Evolutionary conservation across 371 early-diverging fungal genomes (phyloP).

Genomic region (Actinomortierella wolfii): DNA sequence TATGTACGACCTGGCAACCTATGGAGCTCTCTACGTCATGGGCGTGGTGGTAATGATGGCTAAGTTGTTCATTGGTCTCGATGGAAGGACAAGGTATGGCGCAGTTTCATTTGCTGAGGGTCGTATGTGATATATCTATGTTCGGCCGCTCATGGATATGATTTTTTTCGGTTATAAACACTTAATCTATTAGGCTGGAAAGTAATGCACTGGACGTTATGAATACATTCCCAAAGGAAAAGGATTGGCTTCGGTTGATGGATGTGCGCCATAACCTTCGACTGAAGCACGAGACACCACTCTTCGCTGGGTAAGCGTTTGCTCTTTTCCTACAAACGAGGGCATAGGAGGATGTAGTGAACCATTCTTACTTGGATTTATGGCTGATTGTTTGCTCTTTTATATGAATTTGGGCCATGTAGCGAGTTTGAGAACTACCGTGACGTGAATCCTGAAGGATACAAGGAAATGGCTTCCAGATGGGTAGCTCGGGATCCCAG

Average conservation of each 20-base stretch:
- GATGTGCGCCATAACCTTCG: conserved; percentile 18
- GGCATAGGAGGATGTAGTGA: not conserved
- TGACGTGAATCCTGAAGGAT: conserved; percentile 34
- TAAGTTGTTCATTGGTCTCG: conserved; percentile 31
- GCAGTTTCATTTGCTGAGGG: not conserved
- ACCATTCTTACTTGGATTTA: not conserved
- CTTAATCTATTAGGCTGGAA: conserved; percentile 1
- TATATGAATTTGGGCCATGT: not conserved
- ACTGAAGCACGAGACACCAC: conserved; percentile 13
- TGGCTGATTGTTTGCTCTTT: not conserved
- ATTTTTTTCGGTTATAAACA: not conserved
- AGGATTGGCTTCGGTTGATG: conserved; percentile 14
- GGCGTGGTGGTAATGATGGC: conserved; percentile 21
- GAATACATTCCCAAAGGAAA: conserved; percentile 22
- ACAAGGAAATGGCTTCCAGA: conserved; percentile 7
- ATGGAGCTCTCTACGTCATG: conserved; percentile 14
- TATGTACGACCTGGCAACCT: not conserved
- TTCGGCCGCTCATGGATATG: not conserved
- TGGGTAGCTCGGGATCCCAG: not conserved
- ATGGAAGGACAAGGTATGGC: conserved; percentile 29
- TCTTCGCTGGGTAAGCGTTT: conserved; percentile 14
- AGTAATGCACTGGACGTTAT: conserved; percentile 4
- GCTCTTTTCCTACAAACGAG: not conserved
- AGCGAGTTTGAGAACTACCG: conserved; percentile 39
- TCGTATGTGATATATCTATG: not conserved